These are phyloP conservation scores for Oryza australiensis DNA, from an alignment of 176 grass and related monocot species.

Conservation along the genomic window DNA sequence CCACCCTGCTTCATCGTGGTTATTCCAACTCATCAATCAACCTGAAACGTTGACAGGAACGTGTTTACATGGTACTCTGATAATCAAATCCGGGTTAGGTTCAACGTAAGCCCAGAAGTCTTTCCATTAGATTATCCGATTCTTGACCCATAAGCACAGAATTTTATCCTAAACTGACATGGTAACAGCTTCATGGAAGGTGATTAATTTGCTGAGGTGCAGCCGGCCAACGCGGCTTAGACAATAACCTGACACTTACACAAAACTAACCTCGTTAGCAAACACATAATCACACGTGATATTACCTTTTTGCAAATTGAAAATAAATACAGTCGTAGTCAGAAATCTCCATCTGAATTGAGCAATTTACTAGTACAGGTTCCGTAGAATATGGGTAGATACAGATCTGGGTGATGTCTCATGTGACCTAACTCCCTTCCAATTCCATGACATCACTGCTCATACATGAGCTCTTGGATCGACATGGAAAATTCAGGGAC, in stretches of 20 bases:
- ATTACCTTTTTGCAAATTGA: not conserved
- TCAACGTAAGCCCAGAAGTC: not conserved
- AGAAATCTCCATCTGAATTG: not conserved
- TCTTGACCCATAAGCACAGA: slow-evolving; percentile 14
- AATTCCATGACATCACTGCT: slow-evolving; percentile 24
- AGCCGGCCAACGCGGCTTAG: slow-evolving; percentile 11
- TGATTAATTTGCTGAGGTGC: slow-evolving; percentile 23
- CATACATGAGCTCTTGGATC: slow-evolving; percentile 36
- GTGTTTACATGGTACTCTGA: not conserved
- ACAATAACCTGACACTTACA: slow-evolving; percentile 22
- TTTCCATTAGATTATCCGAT: not conserved
- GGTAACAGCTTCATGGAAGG: slow-evolving; percentile 32
- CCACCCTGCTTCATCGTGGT: slow-evolving; percentile 14
- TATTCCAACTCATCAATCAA: slow-evolving; percentile 13
- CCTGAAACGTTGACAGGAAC: not conserved
- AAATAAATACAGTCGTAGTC: slow-evolving; percentile 23
- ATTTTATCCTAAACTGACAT: slow-evolving; percentile 30
- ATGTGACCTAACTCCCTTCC: slow-evolving; percentile 28
- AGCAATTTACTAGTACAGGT: not conserved
- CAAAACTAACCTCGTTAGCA: not conserved
- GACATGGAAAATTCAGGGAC: slow-evolving; percentile 29
- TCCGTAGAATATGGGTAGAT: not conserved
- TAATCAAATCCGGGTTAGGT: not conserved
- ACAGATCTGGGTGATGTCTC: slow-evolving; percentile 18
- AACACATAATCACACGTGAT: slow-evolving; percentile 23